Percentiles rank a stretch among this genome's conserved stretches.
phyloP scores from a whole-genome alignment of 2,329 filamentous ascomycete species.

The Colletotrichum tropicicola region DNA sequence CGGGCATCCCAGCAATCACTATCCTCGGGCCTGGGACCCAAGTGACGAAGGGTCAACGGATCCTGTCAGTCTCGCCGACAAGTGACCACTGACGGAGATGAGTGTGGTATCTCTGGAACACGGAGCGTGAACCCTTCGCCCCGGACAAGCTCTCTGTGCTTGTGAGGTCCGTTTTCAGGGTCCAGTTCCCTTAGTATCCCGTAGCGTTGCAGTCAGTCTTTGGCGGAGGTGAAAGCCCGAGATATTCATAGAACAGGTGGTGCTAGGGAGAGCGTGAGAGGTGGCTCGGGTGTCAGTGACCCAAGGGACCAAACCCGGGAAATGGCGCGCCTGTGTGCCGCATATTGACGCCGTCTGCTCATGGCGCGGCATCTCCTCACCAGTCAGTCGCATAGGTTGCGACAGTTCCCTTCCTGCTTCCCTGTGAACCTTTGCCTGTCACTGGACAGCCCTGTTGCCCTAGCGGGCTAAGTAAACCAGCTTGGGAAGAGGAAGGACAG shows the following conservation, averaged over 20 bases:
- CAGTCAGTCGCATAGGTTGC: too few relatives aligned
- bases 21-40: neutral
- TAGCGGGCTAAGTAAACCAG: too few relatives aligned
- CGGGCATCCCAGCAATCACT: neutral
- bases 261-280: neutral
- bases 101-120: conserved; percentile 14
- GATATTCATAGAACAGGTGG: conserved; percentile 30
- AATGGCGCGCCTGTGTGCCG: too few relatives aligned
- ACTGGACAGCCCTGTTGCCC: too few relatives aligned
- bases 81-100: conserved; percentile 11
- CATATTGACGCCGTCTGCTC: too few relatives aligned
- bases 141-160: conserved; percentile 6
- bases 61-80: neutral
- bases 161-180: conserved; percentile 22
- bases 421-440: neutral
- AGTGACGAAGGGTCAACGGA: neutral
- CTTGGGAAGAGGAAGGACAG: too few relatives aligned
- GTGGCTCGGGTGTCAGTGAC: neutral
- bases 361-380: too few relatives aligned
- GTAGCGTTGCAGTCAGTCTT: conserved; percentile 12
- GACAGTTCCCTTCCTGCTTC: too few relatives aligned
- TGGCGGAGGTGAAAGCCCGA: conserved; percentile 14
- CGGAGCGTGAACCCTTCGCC: neutral
- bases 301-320: neutral
- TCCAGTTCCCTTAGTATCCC: conserved; percentile 8